phyloP scores from a whole-genome alignment of 768 basidiomycete species.

The Suillus plorans region DNA sequence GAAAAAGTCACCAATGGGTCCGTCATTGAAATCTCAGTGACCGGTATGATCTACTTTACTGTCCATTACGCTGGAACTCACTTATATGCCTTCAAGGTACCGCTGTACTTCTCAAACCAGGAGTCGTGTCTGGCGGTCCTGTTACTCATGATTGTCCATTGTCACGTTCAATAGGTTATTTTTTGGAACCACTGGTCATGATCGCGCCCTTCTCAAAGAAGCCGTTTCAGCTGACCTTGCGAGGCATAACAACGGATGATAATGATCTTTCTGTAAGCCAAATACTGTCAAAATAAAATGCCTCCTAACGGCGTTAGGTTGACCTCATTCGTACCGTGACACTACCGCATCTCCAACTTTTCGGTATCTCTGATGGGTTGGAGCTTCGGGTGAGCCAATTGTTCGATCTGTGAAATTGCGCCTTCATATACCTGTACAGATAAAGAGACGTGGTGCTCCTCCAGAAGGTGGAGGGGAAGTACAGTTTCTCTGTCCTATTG shows the following conservation, averaged over 20 bases:
- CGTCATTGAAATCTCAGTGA: conserved; percentile 92
- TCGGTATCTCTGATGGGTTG: conserved; percentile 86
- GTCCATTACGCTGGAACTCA: neutral
- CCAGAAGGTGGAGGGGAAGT: conserved; percentile 93
- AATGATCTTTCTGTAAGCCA: conserved; percentile 80
- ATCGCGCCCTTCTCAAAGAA: conserved; percentile 93
- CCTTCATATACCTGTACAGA: conserved; percentile 43
- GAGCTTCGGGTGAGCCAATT: conserved; percentile 69
- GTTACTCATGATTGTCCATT: conserved; percentile 86
- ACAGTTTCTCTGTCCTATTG: conserved; percentile 88
- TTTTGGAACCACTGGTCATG: conserved; percentile 86
- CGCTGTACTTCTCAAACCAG: conserved; percentile 88
- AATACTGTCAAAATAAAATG: conserved; percentile 8
- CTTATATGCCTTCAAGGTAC: conserved; percentile 58
- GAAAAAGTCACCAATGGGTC: conserved; percentile 95
- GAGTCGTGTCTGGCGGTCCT: conserved; percentile 81
- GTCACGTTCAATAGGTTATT: conserved; percentile 91
- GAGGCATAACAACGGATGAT: conserved; percentile 91
- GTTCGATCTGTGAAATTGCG: neutral
- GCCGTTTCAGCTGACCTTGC: conserved; percentile 75
- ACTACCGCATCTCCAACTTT: conserved; percentile 85
- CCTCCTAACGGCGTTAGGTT: conserved; percentile 46
- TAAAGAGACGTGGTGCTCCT: conserved; percentile 90
- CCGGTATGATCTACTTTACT: conserved; percentile 51
- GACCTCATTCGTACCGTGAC: conserved; percentile 90